Evolutionary conservation across 2,329 filamentous ascomycete genomes (phyloP), one percentile per base, ranked within the genome.

Genomic region (Aspergillus luchuensis): DNA sequence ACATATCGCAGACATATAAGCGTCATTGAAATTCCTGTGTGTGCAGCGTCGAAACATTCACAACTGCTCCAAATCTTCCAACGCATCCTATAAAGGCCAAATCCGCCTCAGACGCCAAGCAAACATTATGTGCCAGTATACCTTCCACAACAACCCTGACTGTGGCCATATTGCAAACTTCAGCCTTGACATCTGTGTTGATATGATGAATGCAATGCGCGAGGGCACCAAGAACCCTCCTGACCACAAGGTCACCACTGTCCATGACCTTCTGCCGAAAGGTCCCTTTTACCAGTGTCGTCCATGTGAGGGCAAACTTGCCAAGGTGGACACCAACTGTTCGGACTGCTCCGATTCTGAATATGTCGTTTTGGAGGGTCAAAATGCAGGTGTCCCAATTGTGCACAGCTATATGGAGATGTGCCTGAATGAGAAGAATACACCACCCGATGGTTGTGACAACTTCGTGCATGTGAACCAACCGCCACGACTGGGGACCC

Each of bases 131-230:
- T 73, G 69, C 36, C 36, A 58, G 2, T 57, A 68, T 30, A 70
- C 59, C 13, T 71, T 67, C 47, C 67, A 72, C 55, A 69, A 71
- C 57, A 69, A 68, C 48, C 57, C 61, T 10, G 15, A 11, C 28
- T 74, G 70, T 48, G 69, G 71, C 19, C 71, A 73, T 48, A 70
- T 73, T 38, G 60, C 67, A 48, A 63, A 61, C 49, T 71, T 63
- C 58, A 69, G 54, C 2, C 49, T 71, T 17, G 59, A 56, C 19
- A 67, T 64, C 57, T 73, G 71, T 54, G 41, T 58, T n/a, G 55
- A 63, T 1, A 67, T 67, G 43, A 67, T 68, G 21, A 66, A 67
- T 23, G 39, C 47, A 4, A 54, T 73, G 13, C 67, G 66, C n/a
- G 11, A 36, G 10, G 33, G 19, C 41, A 13, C 41, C n/a, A 23